Base-by-base conservation (phyloP, 169 alveolate species). In the Theileria parva region DNA sequence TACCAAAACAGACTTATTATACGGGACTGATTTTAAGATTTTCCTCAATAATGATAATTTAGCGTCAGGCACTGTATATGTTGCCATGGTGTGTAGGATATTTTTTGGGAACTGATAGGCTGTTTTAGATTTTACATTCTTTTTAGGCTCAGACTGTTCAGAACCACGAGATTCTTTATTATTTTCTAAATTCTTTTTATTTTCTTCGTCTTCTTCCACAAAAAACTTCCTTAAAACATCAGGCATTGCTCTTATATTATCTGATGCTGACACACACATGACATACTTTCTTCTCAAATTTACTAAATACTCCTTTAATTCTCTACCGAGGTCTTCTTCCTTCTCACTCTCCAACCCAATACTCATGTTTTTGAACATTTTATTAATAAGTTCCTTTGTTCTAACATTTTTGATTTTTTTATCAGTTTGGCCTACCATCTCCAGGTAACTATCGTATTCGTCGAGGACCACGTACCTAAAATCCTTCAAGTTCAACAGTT, bases 371-470 rank as follows among this genome's bases (percentile, higher is more conserved):
- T 57, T 25, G 66, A 57, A 57, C 63, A 25, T 13, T 21, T 66
- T 69, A 17, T 66, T 61, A 0, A 50, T 48, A 4, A 78, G 77
- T 30, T 67, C 72, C 34, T 64, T 77, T 21, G 70, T 77, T 44
- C 61, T 17, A 17, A 48, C 77, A 23, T 34, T 77, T 64, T 69
- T 78, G 3, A 68, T 60, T 4, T 59, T 15, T 3, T 72, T 50
- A 72, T 67, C 72, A 9, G 75, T 12, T 6, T 53, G n/a, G 2
- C 63, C 23, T 5, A 51, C 37, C n/a, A 71, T 70, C 17, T 65
- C 69, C 13, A 80, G 76, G 70, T 69, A 65, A 21, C 87, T 63
- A 61, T 80, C 87, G 66, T 80, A 80, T 68, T 80, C 87, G 50
- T 80, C 87, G 4, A 80, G 39, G 0, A 80, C 81, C 63, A 74